Evolutionary conservation across 257 asterid genomes (phyloP).

Genomic region (Nicotiana paniculata): DNA sequence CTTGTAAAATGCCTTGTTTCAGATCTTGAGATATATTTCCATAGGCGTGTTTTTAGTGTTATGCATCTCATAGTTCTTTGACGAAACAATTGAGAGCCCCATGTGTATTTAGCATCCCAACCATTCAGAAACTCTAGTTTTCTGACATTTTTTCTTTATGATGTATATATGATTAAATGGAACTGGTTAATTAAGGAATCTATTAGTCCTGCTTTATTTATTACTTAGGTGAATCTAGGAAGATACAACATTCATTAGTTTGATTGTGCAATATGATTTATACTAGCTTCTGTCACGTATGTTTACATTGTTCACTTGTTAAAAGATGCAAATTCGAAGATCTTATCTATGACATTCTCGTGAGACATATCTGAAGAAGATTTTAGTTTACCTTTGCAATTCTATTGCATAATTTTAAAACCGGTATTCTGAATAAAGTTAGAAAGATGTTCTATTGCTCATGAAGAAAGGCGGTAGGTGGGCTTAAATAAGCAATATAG

Average conservation of each 20-base stretch:
- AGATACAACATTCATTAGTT: neutral
- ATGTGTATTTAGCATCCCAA: neutral
- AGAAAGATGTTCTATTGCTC: neutral
- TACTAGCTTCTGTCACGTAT: neutral
- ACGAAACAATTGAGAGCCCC: neutral
- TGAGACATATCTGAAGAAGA: neutral
- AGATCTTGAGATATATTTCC: neutral
- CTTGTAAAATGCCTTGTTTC: neutral
- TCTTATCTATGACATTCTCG: neutral
- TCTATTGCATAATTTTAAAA: neutral
- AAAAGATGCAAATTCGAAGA: neutral
- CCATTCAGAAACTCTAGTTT: neutral
- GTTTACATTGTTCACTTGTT: neutral
- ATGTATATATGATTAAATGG: neutral
- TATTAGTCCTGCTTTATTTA: neutral
- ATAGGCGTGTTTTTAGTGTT: neutral
- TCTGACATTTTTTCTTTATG: neutral
- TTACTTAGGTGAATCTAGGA: neutral
- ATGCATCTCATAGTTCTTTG: neutral
- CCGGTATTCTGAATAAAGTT: neutral
- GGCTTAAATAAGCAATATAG: neutral
- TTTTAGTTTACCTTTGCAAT: neutral
- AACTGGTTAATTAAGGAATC: neutral
- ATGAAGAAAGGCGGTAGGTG: neutral
- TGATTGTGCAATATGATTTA: neutral